Conservation (phyloP, 805 yeast genomes). For the Schwanniomyces sp. region DNA sequence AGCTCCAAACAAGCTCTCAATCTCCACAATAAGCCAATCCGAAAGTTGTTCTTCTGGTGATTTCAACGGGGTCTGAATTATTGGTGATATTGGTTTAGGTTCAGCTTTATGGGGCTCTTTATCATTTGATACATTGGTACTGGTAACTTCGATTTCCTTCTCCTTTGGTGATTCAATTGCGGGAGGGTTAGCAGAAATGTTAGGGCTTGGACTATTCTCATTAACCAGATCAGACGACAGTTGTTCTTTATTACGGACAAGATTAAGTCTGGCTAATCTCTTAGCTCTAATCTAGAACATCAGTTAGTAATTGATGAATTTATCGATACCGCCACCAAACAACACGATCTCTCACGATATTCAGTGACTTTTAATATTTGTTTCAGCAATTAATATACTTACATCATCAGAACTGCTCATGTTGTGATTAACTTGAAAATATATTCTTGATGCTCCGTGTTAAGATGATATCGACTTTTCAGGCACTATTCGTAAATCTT, state of each 20-base stretch:
- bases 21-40: conserved; percentile 41
- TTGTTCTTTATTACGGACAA: conserved; percentile 3
- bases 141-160: background rate
- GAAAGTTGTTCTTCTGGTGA: conserved; percentile 6
- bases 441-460: background rate
- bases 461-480: background rate
- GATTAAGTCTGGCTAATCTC: conserved; percentile 51
- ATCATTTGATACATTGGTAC: background rate
- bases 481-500: background rate
- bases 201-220: background rate
- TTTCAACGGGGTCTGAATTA: background rate
- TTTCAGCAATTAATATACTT: conserved; percentile 5
- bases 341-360: too few species aligned
- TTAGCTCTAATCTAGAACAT: conserved; percentile 45
- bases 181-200: background rate
- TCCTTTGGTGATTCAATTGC: background rate
- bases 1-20: conserved; percentile 37
- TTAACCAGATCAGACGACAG: background rate
- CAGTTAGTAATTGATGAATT: background rate
- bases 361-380: background rate
- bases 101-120: background rate
- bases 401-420: conserved; percentile 14
- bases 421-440: background rate
- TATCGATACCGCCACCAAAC: conserved; percentile 3
- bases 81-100: conserved; percentile 1